Base-by-base conservation (phyloP, 495 filamentous ascomycete species). In the Penicillium odoratum region DNA sequence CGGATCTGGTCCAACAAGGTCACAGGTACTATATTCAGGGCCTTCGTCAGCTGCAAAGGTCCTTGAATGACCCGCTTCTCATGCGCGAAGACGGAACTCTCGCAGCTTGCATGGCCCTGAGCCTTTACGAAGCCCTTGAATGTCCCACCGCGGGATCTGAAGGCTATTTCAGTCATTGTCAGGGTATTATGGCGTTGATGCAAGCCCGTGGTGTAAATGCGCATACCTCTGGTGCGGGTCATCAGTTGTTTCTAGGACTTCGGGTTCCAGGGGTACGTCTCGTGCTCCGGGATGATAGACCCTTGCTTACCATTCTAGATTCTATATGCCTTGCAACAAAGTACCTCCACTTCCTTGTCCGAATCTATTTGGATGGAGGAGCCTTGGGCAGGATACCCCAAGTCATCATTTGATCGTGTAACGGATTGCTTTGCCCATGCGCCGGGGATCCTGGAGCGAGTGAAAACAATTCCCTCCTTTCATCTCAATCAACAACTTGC, bases 111-210 rank as follows among this genome's bases (percentile, higher is more conserved):
- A 58, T 75, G 60, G 62, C 67, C 6, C 53, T 75, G 1, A 60
- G 62, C 38, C 60, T 71, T n/a, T 77, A 74, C 48, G 74, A 77
- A 55, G 55, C 69, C 8, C 48, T 68, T 18, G 71, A 77, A 56
- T 77, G 74, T 49, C 74, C 74, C 0, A 56, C 52, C 44, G 36
- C 56, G 16, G 57, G 51, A n/a, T 25, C 55, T 4, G 38, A 62
- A 3, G 74, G 58, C 2, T 77, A 72, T 57, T 56, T 60, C 25
- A 62, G 55, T 13, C 74, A 77, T 49, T 65, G 68, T 26, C 56
- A 64, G 10, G 74, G 73, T 8, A 57, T 70, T 42, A 36, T 67
- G 21, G 63, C 62, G 34, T 55, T 77, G 26, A 56, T 73, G 45
- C 55, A 73, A 58, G 36, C 62, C 8, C 67, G 71, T 42, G 74